phyloP scores from a whole-genome alignment of 345 rosid species.

The Lepidium sativum region DNA sequence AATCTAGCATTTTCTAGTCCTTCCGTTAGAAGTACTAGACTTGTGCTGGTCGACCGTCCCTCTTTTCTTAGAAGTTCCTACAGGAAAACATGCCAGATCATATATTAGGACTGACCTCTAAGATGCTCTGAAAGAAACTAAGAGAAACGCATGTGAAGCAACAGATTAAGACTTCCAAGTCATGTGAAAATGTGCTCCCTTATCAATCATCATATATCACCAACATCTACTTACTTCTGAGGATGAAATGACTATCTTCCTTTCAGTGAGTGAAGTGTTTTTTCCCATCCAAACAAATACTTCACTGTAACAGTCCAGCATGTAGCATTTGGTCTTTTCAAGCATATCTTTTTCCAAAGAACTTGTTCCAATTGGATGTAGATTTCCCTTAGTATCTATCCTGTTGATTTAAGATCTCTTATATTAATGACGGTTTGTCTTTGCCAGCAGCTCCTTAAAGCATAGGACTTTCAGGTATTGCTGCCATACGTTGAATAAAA shows the following conservation, averaged over 20 bases:
- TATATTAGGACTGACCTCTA: background rate
- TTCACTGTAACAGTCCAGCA: constrained; percentile 62
- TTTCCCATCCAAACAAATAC: constrained; percentile 87
- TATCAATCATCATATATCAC: background rate
- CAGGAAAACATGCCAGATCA: constrained; percentile 14
- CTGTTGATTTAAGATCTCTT: constrained; percentile 33
- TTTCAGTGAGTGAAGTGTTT: constrained; percentile 50
- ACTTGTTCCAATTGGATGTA: constrained; percentile 37
- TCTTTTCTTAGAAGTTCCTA: constrained; percentile 52
- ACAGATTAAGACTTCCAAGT: background rate
- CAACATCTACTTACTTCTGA: constrained; percentile 44
- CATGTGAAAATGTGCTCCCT: background rate
- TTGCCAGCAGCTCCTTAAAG: background rate
- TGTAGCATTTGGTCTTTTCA: constrained; percentile 59
- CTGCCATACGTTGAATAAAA: background rate
- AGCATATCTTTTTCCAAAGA: constrained; percentile 51
- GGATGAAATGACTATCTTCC: constrained; percentile 61
- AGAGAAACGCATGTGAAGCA: background rate
- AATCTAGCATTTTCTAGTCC: constrained; percentile 65
- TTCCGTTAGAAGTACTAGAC: constrained; percentile 59
- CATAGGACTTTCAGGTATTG: background rate
- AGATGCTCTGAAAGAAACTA: constrained; percentile 8
- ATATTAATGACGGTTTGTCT: background rate
- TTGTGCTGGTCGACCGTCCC: constrained; percentile 48
- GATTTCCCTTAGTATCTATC: constrained; percentile 51